Conservation (phyloP, 345 rosid genomes). For the Syzygium jambos region DNA sequence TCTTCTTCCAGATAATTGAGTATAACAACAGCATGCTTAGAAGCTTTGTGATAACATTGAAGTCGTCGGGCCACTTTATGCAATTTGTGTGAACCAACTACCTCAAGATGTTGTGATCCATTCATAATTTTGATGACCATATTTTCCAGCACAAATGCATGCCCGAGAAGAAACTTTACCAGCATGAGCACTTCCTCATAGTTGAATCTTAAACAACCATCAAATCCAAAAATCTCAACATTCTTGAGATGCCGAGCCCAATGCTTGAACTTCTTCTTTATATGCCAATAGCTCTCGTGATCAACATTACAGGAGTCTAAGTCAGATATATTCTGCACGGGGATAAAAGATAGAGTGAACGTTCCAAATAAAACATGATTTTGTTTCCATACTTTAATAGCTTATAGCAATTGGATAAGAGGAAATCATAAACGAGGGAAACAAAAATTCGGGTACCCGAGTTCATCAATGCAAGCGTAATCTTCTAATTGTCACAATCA, state of each 20-base stretch:
- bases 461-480: background rate
- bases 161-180: background rate
- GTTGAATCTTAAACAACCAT: background rate
- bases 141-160: background rate
- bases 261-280: background rate
- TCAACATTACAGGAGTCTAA: background rate
- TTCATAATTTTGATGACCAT: background rate
- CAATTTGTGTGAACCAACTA: background rate
- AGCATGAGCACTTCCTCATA: background rate
- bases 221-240: background rate
- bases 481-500: background rate
- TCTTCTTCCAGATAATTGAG: background rate
- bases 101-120: background rate
- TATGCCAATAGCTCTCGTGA: background rate
- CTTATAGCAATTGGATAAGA: no score
- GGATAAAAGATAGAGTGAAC: background rate
- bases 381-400: background rate
- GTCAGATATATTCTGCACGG: background rate
- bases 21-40: background rate
- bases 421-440: background rate
- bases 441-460: background rate
- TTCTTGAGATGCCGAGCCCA: fast-evolving
- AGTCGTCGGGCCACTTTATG: background rate
- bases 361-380: background rate
- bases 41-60: background rate